These are phyloP conservation scores for Senecio squalidus DNA, from an alignment of 140 eudicot species.

Conservation along the genomic window DNA sequence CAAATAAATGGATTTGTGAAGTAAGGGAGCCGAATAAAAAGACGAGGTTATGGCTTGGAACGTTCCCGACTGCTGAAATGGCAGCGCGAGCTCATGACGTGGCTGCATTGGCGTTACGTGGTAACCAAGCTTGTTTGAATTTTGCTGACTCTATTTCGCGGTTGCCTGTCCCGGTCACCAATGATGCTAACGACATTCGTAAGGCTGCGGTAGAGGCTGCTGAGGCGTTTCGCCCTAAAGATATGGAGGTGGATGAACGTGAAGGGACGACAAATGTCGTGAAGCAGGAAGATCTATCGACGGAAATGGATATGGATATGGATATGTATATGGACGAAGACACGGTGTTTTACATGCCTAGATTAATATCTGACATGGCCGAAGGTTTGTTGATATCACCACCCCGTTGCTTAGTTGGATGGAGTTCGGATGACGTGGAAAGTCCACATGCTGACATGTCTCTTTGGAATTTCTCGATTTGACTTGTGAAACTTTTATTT, in stretches of 20 bases:
- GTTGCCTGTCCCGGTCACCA: constrained; percentile 34
- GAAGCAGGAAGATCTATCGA: not conserved
- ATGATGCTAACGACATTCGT: constrained; percentile 28
- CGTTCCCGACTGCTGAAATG: constrained; percentile 47
- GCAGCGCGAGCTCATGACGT: constrained; percentile 52
- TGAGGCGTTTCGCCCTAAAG: constrained; percentile 32
- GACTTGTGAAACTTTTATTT: no score
- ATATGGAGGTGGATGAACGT: constrained; percentile 2
- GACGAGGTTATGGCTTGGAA: constrained; percentile 52
- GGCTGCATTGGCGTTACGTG: constrained; percentile 50
- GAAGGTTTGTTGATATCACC: constrained; percentile 40
- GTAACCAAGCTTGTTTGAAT: constrained; percentile 38
- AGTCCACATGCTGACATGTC: constrained; percentile 27
- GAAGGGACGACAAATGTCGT: not conserved
- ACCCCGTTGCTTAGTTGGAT: constrained; percentile 33
- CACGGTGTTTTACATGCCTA: constrained; percentile 28
- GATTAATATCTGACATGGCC: constrained; percentile 34
- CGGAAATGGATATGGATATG: not conserved
- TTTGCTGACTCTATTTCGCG: constrained; percentile 47
- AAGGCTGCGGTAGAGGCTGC: constrained; percentile 47
- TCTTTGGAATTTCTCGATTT: constrained; percentile 35
- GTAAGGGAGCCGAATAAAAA: constrained; percentile 47
- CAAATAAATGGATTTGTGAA: constrained; percentile 50
- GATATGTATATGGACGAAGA: constrained; percentile 28
- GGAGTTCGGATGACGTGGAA: constrained; percentile 30